These are phyloP conservation scores for Phoenix dactylifera DNA, from an alignment of 176 grass and related monocot genomes.

Conservation along the genomic window DNA sequence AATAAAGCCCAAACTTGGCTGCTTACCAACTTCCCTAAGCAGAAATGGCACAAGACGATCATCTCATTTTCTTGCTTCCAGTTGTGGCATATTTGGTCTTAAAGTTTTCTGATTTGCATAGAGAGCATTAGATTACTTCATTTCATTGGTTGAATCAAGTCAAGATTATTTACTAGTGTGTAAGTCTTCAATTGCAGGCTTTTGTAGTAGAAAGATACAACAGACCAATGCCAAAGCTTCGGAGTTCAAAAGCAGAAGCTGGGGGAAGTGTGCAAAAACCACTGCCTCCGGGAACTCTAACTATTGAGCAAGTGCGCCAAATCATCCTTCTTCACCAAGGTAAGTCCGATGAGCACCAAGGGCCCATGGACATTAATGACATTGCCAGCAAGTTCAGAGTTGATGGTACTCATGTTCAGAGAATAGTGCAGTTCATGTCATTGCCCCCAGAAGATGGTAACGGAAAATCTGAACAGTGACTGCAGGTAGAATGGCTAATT, in stretches of 20 bases:
- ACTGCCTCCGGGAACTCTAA: constrained; percentile 45
- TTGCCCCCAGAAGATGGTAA: constrained; percentile 30
- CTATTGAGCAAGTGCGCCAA: constrained; percentile 30
- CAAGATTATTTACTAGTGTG: neutral
- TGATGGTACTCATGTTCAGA: constrained; percentile 25
- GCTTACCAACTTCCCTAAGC: no score
- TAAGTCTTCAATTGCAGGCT: constrained; percentile 30
- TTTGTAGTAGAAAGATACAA: constrained; percentile 31
- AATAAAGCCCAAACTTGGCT: no score
- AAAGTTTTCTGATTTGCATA: no score
- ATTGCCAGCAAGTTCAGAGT: constrained; percentile 54
- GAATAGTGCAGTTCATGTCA: constrained; percentile 49
- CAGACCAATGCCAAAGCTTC: constrained; percentile 57
- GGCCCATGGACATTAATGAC: constrained; percentile 34
- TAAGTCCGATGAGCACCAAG: constrained; percentile 27
- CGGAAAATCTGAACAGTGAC: no score
- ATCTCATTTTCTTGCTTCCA: no score
- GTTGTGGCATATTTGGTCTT: no score
- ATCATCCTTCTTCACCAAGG: constrained; percentile 65
- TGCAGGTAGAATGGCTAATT: no score
- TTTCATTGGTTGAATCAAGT: no score
- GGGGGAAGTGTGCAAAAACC: constrained; percentile 26
- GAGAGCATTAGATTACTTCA: no score
- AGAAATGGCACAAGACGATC: no score
- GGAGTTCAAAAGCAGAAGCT: constrained; percentile 29